Conservation (phyloP, 768 basidiomycete species). For the Piloderma croceum region DNA sequence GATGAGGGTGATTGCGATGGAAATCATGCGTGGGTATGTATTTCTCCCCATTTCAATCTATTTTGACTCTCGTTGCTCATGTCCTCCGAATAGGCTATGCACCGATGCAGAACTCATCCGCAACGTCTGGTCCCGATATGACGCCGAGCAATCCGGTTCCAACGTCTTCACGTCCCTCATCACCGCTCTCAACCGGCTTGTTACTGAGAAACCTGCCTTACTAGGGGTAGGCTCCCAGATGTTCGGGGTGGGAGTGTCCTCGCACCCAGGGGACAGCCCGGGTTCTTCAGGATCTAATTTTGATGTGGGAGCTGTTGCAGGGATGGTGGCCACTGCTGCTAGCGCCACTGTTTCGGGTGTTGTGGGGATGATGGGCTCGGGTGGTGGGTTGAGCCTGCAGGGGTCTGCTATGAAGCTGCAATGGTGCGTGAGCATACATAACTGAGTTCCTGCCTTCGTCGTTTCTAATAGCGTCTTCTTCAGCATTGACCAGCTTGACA, state of each 20-base stretch:
- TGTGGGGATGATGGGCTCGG: conserved; percentile 77
- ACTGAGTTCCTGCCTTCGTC: conserved; percentile 6
- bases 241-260: conserved; percentile 65
- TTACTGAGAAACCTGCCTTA: conserved; percentile 83
- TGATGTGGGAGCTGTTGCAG: conserved; percentile 66
- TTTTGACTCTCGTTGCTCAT: conserved; percentile 5
- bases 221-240: conserved; percentile 79
- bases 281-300: conserved; percentile 46
- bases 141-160: conserved; percentile 52
- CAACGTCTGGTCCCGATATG: conserved; percentile 75
- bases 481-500: conserved; percentile 97
- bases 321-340: conserved; percentile 78
- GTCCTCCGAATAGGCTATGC: conserved; percentile 43
- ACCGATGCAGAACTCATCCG: conserved; percentile 75
- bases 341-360: conserved; percentile 81
- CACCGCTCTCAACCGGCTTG: conserved; percentile 75
- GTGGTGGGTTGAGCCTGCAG: conserved; percentile 65
- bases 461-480: background rate
- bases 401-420: conserved; percentile 83
- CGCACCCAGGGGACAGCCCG: conserved; percentile 25
- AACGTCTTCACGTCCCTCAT: conserved; percentile 76
- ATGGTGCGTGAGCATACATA: conserved; percentile 53
- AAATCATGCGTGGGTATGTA: conserved; percentile 79
- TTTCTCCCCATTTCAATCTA: background rate
- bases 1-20: conserved; percentile 90